A percentile compares a stretch with the other conserved stretches of the same genome.
Evolutionary conservation across 208 protist genomes (phyloP).

Genomic region (Wallacemonas sp.): DNA sequence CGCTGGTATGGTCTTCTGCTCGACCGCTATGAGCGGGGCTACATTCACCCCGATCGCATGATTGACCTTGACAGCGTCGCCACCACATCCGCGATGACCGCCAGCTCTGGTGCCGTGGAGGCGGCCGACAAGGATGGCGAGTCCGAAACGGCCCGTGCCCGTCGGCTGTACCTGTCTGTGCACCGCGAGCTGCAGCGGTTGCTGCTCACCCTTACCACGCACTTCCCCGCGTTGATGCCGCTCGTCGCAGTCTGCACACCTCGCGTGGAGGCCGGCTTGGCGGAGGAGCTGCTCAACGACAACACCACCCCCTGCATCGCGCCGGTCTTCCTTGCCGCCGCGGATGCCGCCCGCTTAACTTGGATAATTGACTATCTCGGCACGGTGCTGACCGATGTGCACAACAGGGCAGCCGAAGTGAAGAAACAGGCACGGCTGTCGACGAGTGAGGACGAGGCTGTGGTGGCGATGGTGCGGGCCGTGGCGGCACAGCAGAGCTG

Average conservation of each 20-base stretch:
- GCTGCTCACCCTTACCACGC: conserved; percentile 7
- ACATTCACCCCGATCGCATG: conserved; percentile 54
- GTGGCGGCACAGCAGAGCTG: background rate
- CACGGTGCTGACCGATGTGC: background rate
- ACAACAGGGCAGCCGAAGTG: background rate
- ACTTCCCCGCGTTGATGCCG: conserved; percentile 14
- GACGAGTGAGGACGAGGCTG: conserved; percentile 1
- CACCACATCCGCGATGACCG: conserved; percentile 8
- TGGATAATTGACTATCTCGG: conserved; percentile 26
- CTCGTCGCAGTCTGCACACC: conserved; percentile 12
- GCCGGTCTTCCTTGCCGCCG: conserved; percentile 25
- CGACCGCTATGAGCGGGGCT: conserved; percentile 32
- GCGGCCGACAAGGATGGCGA: background rate
- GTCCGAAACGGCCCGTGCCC: background rate
- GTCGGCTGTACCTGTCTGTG: conserved; percentile 19
- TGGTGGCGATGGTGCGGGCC: background rate
- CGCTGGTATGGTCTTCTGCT: conserved; percentile 36
- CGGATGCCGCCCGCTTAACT: conserved; percentile 34
- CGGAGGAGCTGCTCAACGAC: conserved; percentile 7
- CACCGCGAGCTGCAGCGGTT: conserved; percentile 30
- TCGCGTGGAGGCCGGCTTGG: conserved; percentile 18
- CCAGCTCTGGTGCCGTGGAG: too few relatives aligned
- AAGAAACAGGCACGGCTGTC: background rate
- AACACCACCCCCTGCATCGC: background rate
- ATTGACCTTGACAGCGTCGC: conserved; percentile 26